phyloP scores from a whole-genome alignment of 2,329 filamentous ascomycete species.

The Emergomyces pasteurianus region DNA sequence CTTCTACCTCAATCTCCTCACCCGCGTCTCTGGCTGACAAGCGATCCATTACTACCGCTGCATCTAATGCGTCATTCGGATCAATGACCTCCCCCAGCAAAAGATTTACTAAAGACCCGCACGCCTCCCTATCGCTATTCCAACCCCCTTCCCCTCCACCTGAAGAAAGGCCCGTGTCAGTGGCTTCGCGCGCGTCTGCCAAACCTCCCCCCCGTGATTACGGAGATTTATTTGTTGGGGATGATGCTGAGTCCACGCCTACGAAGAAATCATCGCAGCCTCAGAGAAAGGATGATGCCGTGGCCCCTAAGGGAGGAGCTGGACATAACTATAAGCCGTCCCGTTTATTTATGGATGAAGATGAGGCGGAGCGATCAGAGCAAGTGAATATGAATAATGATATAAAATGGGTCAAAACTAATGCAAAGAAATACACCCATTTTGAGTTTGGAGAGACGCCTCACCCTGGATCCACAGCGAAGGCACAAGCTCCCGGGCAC shows the following conservation, averaged over 20 bases:
- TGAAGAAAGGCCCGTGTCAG: constrained; percentile 40
- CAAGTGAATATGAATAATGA: constrained; percentile 26
- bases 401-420: constrained; percentile 40
- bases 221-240: constrained; percentile 55
- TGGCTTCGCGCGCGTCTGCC: constrained; percentile 54
- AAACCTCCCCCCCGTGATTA: constrained; percentile 57
- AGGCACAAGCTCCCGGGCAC: neutral
- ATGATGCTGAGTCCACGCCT: constrained; percentile 22
- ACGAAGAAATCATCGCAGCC: constrained; percentile 7
- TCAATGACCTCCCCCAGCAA: constrained; percentile 25
- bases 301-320: constrained; percentile 37
- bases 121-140: constrained; percentile 62
- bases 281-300: neutral
- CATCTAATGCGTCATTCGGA: neutral
- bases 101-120: constrained; percentile 32
- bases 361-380: constrained; percentile 41
- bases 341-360: constrained; percentile 40
- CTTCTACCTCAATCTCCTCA: constrained; percentile 9
- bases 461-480: neutral
- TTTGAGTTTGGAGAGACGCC: constrained; percentile 58
- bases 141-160: constrained; percentile 50
- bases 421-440: constrained; percentile 72
- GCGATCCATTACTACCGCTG: neutral
- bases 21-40: constrained; percentile 13
- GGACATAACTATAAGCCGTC: constrained; percentile 41